A percentile compares a stretch with the other conserved stretches of the same genome.
These are phyloP conservation scores for Apiotrichum mycotoxinovorans DNA, from an alignment of 1,284 basidiomycete genomes.

Conservation along the genomic window DNA sequence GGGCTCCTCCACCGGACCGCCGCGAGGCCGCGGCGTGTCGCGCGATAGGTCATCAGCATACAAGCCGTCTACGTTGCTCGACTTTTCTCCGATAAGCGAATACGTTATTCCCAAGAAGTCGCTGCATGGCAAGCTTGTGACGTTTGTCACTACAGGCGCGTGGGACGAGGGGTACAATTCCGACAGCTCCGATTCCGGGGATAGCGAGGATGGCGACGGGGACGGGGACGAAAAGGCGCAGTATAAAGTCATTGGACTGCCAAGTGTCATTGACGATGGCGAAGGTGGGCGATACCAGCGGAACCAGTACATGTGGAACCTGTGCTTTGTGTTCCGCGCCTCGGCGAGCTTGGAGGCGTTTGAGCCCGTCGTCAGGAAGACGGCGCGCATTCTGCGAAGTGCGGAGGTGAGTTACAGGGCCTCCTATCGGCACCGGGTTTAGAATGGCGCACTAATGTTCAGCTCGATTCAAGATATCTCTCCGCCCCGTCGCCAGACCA, in stretches of 20 bases:
- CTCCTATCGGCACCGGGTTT: no score
- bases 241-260: slow-evolving; percentile 83
- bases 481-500: slow-evolving; percentile 68
- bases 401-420: slow-evolving; percentile 65
- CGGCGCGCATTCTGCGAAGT: slow-evolving; percentile 79
- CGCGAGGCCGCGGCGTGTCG: background rate
- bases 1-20: background rate
- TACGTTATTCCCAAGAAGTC: slow-evolving; percentile 87
- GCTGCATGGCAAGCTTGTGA: slow-evolving; percentile 84
- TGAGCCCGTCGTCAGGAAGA: slow-evolving; percentile 92
- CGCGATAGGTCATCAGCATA: slow-evolving; percentile 4
- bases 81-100: slow-evolving; percentile 85
- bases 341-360: slow-evolving; percentile 88
- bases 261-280: slow-evolving; percentile 61
- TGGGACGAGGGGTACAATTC: slow-evolving; percentile 15
- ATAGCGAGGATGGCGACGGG: slow-evolving; percentile 18
- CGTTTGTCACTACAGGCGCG: slow-evolving; percentile 42
- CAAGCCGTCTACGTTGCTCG: slow-evolving; percentile 61
- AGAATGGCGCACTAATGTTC: background rate
- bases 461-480: slow-evolving; percentile 87
- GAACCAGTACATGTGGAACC: slow-evolving; percentile 89
- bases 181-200: slow-evolving; percentile 23
- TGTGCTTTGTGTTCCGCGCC: slow-evolving; percentile 91
- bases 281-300: slow-evolving; percentile 63
- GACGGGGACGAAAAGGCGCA: slow-evolving; percentile 12